These are phyloP conservation scores for Amorphotheca resinae DNA, from an alignment of 495 filamentous ascomycete species.

Conservation along the genomic window DNA sequence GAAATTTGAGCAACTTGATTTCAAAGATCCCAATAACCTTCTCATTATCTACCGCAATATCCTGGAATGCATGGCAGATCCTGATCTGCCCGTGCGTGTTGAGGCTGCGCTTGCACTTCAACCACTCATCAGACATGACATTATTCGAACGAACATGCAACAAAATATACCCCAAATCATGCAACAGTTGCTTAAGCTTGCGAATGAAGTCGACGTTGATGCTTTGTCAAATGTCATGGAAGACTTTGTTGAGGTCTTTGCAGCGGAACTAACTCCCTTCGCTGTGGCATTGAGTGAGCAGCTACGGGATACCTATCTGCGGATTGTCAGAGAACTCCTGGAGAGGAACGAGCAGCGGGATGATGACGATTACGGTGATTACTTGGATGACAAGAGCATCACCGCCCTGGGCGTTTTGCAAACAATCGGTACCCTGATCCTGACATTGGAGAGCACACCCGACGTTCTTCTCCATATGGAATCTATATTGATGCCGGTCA, in stretches of 20 bases:
- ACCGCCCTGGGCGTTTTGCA: slow-evolving; percentile 92
- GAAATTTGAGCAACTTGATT: slow-evolving; percentile 93
- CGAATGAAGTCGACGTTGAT: slow-evolving; percentile 91
- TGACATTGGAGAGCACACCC: slow-evolving; percentile 91
- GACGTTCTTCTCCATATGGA: slow-evolving; percentile 90
- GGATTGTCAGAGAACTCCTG: slow-evolving; percentile 82
- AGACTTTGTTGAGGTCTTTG: slow-evolving; percentile 97
- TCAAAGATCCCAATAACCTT: slow-evolving; percentile 88
- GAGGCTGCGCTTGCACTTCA: slow-evolving; percentile 91
- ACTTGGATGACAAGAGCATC: slow-evolving; percentile 95
- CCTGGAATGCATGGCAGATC: slow-evolving; percentile 89
- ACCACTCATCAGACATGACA: slow-evolving; percentile 87
- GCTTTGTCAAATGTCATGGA: slow-evolving; percentile 98
- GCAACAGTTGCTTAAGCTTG: slow-evolving; percentile 93
- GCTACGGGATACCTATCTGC: slow-evolving; percentile 87
- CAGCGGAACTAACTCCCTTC: slow-evolving; percentile 88
- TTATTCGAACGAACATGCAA: slow-evolving; percentile 89
- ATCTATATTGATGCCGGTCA: slow-evolving; percentile 91
- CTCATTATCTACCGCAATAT: slow-evolving; percentile 94
- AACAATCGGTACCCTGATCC: slow-evolving; percentile 93
- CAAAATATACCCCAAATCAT: slow-evolving; percentile 98
- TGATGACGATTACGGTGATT: slow-evolving; percentile 69
- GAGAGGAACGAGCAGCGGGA: slow-evolving; percentile 66
- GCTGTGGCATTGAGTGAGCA: slow-evolving; percentile 97
- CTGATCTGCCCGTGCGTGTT: slow-evolving; percentile 81